Percentiles rank a stretch among this genome's conserved stretches.
phyloP scores from a whole-genome alignment of 2,329 filamentous ascomycete genomes.

The Xylaria sp. region DNA sequence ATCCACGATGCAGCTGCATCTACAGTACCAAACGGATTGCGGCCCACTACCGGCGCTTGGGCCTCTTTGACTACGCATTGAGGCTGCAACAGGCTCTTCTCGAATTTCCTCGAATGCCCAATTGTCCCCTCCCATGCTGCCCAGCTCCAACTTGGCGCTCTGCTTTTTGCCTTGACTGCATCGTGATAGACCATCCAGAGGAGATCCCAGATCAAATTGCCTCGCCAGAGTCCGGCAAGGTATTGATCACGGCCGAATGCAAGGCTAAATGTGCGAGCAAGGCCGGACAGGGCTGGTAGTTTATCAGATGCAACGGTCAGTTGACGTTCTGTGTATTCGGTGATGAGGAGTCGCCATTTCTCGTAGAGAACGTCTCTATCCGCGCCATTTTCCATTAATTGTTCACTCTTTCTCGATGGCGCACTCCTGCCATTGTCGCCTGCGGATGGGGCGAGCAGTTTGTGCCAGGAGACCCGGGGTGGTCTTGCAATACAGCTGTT shows the following conservation, averaged over 20 bases:
- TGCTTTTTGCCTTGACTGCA: neutral
- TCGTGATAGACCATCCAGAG: neutral
- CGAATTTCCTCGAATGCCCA: neutral
- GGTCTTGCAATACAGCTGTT: neutral
- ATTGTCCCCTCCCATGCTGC: neutral
- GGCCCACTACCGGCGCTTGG: neutral
- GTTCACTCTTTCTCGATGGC: neutral
- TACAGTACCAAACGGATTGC: neutral
- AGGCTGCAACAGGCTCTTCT: neutral
- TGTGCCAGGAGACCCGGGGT: neutral
- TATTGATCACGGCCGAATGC: neutral
- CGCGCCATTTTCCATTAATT: neutral
- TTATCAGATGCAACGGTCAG: neutral
- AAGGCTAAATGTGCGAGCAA: neutral
- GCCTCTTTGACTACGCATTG: neutral
- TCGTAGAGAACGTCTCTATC: neutral
- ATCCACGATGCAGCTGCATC: neutral
- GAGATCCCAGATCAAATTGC: neutral
- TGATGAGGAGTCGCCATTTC: neutral
- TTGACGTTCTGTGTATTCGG: neutral
- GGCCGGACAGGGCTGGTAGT: neutral
- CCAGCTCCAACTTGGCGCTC: neutral
- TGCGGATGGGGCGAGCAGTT: neutral
- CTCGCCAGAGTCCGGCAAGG: neutral
- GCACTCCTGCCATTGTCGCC: neutral